Base-by-base conservation (phyloP, 2,329 filamentous ascomycete genomes). In the Penicillium sp. region DNA sequence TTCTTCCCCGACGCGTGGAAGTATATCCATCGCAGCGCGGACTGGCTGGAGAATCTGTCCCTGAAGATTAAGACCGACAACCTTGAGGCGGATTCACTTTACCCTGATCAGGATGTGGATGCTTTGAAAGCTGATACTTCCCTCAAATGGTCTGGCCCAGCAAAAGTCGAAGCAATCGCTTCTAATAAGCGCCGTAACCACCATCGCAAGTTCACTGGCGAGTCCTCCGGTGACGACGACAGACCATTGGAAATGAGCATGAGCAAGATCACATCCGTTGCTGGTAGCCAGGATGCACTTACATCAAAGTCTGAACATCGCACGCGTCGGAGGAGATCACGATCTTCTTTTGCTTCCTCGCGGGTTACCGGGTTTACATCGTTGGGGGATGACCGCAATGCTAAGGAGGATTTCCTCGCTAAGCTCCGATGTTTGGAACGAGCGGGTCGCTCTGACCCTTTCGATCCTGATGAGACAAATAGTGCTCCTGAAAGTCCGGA, bases 1-100 rank as follows among this genome's bases (percentile, higher is more conserved):
- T 80, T 97, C 4, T 99, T 95, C 65, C 92, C 92, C 0, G 91
- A 94, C 9, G 92, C 90, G 1, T 96, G 92, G 90, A 89, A 88
- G 67, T 88, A 95, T 69, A 90, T 97, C 65, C 85, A 89, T 62
- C 84, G 88, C 34, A 90, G 89, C 61, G 88, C 86, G 0, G 78
- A 81, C 16, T 97, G 93, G 93, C 92, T 97, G 65, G 82, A 87
- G 46, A 87, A 92, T 29, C 82, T 92, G 0, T 93, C 96, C 49
- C 62, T 65, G 11, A 58, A 62, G 51, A 60, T 66, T 38, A 64
- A 70, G 44, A 54, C 59, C 19, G 63, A 61, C 10, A 60, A 60
- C 29, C 58, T 60, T 1, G 60, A 68, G 5, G 61, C 5, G 60
- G 58, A 43, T 56, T 65, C 31, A 59, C 60, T 15, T 58, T 57